A percentile compares a stretch with the other conserved stretches of the same genome.
phyloP scores from a whole-genome alignment of 345 rosid species.

The Schrenkiella parvula region DNA sequence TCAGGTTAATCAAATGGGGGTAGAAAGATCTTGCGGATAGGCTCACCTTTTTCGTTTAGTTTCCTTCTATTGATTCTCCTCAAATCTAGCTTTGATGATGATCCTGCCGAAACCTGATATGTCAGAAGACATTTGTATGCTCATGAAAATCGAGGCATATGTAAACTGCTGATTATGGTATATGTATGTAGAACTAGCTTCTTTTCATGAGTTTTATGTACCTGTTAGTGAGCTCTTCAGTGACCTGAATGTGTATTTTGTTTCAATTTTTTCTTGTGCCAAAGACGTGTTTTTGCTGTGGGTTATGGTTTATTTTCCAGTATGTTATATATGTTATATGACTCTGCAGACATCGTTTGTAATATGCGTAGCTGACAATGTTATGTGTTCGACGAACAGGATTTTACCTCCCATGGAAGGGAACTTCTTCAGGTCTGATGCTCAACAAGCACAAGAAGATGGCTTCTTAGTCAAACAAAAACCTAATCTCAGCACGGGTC shows the following conservation, averaged over 20 bases:
- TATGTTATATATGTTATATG: neutral
- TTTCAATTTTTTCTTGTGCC: neutral
- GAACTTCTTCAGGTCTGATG: constrained; percentile 36
- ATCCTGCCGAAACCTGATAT: neutral
- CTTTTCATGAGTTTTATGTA: neutral
- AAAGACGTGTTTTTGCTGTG: neutral
- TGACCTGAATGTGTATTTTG: neutral
- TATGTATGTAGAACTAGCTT: neutral
- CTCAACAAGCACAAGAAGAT: constrained; percentile 32
- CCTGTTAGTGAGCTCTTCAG: neutral
- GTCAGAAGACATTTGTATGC: neutral
- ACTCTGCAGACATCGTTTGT: neutral
- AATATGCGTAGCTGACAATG: neutral
- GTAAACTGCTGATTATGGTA: neutral
- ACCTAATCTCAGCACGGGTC: constrained; percentile 23
- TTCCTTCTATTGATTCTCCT: neutral
- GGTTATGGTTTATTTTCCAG: neutral
- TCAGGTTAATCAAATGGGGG: neutral
- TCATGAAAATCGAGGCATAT: neutral
- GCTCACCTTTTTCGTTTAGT: neutral
- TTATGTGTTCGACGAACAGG: constrained; percentile 25
- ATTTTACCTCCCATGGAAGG: constrained; percentile 36
- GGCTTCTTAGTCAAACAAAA: constrained; percentile 35
- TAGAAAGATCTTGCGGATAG: neutral
- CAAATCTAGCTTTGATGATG: neutral